Conservation (phyloP, 345 rosid genomes). For the Dipteronia sinensis region DNA sequence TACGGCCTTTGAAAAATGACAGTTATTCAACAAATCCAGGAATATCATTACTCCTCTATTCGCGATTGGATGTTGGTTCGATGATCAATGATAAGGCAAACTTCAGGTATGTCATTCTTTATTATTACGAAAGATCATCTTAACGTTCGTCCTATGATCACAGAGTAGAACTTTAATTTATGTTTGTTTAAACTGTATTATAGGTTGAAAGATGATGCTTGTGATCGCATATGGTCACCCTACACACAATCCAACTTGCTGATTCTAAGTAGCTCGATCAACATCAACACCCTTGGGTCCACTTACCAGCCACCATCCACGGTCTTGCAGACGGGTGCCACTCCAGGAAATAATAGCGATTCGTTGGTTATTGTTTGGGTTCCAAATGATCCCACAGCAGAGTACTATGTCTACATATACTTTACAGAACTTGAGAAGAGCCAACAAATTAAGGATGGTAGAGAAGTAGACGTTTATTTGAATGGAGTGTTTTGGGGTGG, state of each 20-base stretch:
- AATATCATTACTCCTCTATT: not conserved
- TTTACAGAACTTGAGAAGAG: constrained; percentile 24
- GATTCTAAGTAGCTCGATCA: no score
- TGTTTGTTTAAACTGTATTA: no score
- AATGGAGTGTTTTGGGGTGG: not conserved
- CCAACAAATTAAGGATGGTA: not conserved
- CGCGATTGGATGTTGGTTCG: not conserved
- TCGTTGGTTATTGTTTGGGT: no score
- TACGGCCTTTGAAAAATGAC: constrained; percentile 2
- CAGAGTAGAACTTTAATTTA: no score
- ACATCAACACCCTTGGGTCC: no score
- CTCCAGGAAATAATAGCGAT: no score
- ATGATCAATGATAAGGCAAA: not conserved
- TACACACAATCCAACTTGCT: no score
- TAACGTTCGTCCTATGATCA: no score
- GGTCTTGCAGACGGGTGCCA: no score
- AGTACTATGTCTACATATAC: constrained; percentile 24
- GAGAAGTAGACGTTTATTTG: not conserved
- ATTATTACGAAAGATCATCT: not conserved
- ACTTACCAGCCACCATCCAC: no score
- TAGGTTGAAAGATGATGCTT: constrained; percentile 48
- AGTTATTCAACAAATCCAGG: constrained; percentile 10
- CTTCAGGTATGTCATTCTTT: not conserved
- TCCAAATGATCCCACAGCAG: not conserved
- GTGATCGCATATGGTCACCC: no score